Evolutionary conservation across 345 rosid genomes (phyloP).

Genomic region (Reutealis trisperma): DNA sequence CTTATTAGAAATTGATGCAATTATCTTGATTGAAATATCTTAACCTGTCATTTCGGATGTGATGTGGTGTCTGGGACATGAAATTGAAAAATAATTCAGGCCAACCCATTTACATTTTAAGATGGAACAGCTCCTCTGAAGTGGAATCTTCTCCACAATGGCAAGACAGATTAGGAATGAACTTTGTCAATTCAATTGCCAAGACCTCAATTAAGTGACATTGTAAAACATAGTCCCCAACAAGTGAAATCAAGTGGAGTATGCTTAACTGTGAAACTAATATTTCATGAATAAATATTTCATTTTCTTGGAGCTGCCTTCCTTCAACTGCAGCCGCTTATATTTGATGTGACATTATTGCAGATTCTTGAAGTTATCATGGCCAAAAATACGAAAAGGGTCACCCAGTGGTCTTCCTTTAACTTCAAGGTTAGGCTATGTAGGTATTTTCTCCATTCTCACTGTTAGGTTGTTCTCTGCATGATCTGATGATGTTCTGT

Average conservation of each 20-base stretch:
- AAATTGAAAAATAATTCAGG: not conserved
- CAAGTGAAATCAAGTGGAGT: not conserved
- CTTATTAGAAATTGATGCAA: not conserved
- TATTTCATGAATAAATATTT: not conserved
- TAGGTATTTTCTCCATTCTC: not conserved
- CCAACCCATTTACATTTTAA: not conserved
- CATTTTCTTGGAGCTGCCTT: not conserved
- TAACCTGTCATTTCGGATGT: not conserved
- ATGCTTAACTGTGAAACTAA: not conserved
- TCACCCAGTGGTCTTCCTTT: constrained; percentile 5
- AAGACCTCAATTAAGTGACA: not conserved
- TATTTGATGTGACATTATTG: constrained; percentile 1
- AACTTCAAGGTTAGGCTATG: constrained; percentile 40
- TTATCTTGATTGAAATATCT: not conserved
- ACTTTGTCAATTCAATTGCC: not conserved
- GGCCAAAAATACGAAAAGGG: constrained; percentile 24
- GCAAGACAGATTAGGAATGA: not conserved
- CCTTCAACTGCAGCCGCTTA: constrained; percentile 9
- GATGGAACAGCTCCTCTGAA: not conserved
- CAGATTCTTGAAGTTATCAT: constrained; percentile 47
- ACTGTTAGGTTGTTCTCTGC: not conserved
- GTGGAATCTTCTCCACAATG: not conserved
- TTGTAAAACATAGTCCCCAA: not conserved
- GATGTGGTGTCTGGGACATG: not conserved
- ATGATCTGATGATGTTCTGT: not conserved